Evolutionary conservation across 768 basidiomycete genomes (phyloP).

Genomic region (Crepidotus variabilis): DNA sequence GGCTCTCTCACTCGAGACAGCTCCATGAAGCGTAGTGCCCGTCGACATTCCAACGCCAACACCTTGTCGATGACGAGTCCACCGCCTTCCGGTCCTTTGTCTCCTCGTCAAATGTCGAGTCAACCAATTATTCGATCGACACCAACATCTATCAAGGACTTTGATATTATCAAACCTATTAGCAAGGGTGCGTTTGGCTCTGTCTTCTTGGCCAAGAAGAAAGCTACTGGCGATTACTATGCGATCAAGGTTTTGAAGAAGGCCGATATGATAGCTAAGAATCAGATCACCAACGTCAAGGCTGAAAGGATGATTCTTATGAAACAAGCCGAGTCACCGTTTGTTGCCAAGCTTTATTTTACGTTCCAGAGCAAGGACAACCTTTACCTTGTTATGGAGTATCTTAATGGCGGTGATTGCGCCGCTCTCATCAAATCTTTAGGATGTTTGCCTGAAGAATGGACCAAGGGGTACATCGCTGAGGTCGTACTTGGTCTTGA

Average conservation of each 20-base stretch:
- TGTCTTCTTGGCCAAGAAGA: conserved; percentile 98
- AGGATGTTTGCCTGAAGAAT: conserved; percentile 92
- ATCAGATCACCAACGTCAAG: conserved; percentile 99
- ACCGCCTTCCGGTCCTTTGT: conserved; percentile 64
- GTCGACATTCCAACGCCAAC: conserved; percentile 72
- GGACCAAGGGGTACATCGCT: conserved; percentile 95
- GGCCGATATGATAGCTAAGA: conserved; percentile 99
- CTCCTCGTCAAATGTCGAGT: conserved; percentile 80
- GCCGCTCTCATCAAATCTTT: conserved; percentile 94
- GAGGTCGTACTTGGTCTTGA: conserved; percentile 95
- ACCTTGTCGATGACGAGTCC: conserved; percentile 53
- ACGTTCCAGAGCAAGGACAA: conserved; percentile 99
- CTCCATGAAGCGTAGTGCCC: conserved; percentile 53
- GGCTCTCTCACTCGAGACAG: conserved; percentile 37
- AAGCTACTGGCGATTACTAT: conserved; percentile 96
- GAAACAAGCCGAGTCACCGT: conserved; percentile 98
- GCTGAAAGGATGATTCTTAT: conserved; percentile 99
- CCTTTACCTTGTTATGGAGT: conserved; percentile 98
- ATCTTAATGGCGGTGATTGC: conserved; percentile 97
- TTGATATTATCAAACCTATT: conserved; percentile 99
- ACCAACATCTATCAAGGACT: conserved; percentile 95
- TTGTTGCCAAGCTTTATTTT: conserved; percentile 96
- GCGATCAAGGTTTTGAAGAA: conserved; percentile 99
- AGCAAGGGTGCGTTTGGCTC: conserved; percentile 98
- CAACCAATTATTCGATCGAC: conserved; percentile 76